Evolutionary conservation across 306 rosid species (phyloP).

Genomic region (Spatholobus suberectus): DNA sequence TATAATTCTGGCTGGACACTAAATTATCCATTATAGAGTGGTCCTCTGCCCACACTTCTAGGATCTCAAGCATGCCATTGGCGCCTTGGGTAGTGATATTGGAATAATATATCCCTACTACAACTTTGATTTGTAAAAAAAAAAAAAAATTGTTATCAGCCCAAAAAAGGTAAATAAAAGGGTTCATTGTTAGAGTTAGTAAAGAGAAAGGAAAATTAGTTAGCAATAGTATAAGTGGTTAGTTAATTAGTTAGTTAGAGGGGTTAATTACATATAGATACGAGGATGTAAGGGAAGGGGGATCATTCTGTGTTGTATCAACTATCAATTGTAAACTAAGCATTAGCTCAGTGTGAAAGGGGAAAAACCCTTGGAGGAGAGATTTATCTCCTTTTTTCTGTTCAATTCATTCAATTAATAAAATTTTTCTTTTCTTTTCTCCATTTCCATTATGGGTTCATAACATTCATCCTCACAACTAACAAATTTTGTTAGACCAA

Average conservation of each 20-base stretch:
- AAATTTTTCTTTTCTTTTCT: neutral
- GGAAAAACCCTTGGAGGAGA: neutral
- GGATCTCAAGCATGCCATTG: neutral
- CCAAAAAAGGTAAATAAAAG: neutral
- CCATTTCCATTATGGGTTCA: neutral
- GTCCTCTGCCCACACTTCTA: neutral
- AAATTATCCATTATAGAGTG: constrained; percentile 1
- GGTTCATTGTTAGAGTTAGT: neutral
- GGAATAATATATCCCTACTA: neutral
- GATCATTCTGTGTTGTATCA: neutral
- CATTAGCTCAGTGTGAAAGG: neutral
- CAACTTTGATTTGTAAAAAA: neutral
- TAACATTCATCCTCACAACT: neutral
- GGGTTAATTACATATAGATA: neutral
- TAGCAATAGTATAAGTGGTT: neutral
- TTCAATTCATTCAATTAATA: neutral
- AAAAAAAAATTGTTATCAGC: neutral
- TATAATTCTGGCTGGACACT: constrained; percentile 9
- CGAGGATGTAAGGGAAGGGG: neutral
- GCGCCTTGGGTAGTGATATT: neutral
- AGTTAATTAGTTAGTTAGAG: neutral
- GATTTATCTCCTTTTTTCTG: neutral
- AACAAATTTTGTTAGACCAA: neutral
- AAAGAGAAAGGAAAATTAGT: neutral
- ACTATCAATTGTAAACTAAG: neutral